A percentile compares a stretch with the other conserved stretches of the same genome.
These are phyloP conservation scores for Neocallimastix lanati DNA, from an alignment of 192 early-diverging fungal genomes.

Conservation along the genomic window DNA sequence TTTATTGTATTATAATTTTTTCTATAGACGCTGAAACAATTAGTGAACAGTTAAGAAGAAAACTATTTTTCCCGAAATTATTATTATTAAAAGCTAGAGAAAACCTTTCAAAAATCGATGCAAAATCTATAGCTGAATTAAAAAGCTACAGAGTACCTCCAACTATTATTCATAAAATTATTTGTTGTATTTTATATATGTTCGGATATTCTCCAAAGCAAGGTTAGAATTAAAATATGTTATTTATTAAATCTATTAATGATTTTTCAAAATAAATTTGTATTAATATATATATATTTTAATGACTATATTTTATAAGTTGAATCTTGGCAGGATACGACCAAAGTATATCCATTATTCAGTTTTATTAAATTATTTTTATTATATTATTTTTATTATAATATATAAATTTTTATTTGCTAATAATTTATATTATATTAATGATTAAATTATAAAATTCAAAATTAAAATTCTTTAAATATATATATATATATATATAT, in stretches of 20 bases:
- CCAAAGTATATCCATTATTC: conserved; percentile 6
- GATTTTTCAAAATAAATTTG: conserved; percentile 7
- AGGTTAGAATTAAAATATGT: conserved; percentile 7
- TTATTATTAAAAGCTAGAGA: conserved; percentile 19
- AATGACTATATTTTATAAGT: conserved; percentile 13
- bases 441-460: too few species aligned
- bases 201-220: conserved; percentile 31
- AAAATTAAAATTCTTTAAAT: neutral
- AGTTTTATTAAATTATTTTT: neutral
- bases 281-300: conserved; percentile 5
- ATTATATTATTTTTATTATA: neutral
- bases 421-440: too few species aligned
- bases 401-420: neutral
- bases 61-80: conserved; percentile 28
- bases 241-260: neutral
- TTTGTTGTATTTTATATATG: conserved; percentile 31
- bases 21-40: conserved; percentile 21
- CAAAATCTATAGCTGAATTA: conserved; percentile 23
- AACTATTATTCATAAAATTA: conserved; percentile 17
- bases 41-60: conserved; percentile 15
- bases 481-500: too few species aligned
- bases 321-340: conserved; percentile 12
- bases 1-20: neutral
- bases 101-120: conserved; percentile 15
- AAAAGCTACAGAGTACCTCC: conserved; percentile 35